These are phyloP conservation scores for Symbiotaphrina buchneri DNA, from an alignment of 495 filamentous ascomycete species.

Conservation along the genomic window DNA sequence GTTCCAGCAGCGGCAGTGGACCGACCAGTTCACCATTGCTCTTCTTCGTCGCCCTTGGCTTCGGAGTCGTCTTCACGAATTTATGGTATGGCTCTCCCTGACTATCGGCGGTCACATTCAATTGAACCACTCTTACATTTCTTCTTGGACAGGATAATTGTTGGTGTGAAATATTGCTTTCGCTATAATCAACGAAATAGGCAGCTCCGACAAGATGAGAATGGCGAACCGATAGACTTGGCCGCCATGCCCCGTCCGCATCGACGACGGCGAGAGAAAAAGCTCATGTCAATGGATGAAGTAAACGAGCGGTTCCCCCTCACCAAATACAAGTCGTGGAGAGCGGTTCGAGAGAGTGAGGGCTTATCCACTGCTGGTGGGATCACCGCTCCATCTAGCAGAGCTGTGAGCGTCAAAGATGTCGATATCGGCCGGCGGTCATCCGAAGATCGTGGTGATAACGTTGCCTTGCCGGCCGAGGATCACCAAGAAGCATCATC, in stretches of 20 bases:
- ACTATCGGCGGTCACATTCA: slow-evolving; percentile 6
- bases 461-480: too few relatives aligned
- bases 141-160: slow-evolving; percentile 64
- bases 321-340: slow-evolving; percentile 91
- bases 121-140: slow-evolving; percentile 1
- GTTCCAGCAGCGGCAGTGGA: slow-evolving; percentile 13
- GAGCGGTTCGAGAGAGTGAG: slow-evolving; percentile 56
- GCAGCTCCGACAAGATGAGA: slow-evolving; percentile 51
- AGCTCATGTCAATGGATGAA: slow-evolving; percentile 95
- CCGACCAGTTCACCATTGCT: slow-evolving; percentile 79
- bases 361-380: slow-evolving; percentile 72
- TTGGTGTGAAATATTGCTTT: slow-evolving; percentile 98
- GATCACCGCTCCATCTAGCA: slow-evolving; percentile 51
- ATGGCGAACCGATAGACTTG: slow-evolving; percentile 73
- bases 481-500: too few relatives aligned
- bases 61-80: slow-evolving; percentile 97
- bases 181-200: slow-evolving; percentile 91
- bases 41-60: slow-evolving; percentile 93
- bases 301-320: slow-evolving; percentile 94
- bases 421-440: slow-evolving; percentile 15
- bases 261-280: slow-evolving; percentile 78
- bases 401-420: slow-evolving; percentile 41
- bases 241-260: slow-evolving; percentile 58
- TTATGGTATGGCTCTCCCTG: slow-evolving; percentile 46
- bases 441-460: too few relatives aligned